Evolutionary conservation across 2,329 filamentous ascomycete species (phyloP), one percentile per base, ranked within the genome.

Genomic region (Fusarium concolor): DNA sequence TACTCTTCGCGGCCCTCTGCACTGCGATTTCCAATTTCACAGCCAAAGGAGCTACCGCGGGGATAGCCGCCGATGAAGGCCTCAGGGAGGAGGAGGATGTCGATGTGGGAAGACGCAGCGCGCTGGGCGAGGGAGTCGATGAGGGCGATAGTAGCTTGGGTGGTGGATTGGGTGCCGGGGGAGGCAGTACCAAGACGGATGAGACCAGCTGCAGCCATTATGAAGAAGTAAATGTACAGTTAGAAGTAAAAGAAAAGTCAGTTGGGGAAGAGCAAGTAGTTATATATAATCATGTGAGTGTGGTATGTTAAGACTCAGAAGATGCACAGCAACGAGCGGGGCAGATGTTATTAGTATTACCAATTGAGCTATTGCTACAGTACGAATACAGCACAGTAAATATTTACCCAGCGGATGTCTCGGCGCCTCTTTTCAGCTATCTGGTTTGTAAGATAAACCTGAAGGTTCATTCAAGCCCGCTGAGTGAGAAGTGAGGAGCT

Each of bases 11-110:
- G 87, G 6, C 94, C 94, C 47, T 84, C 82, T 4, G 85, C 82
- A 1, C 86, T 85, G 37, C 94, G 89, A 17, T 85, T 83, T 6
- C 94, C 94, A 8, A 97, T 84, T 3, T 87, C 85, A 45, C 89
- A 89, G 6, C 94, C 94, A 74, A 97, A 97, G 50, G 83, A 83
- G 65, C 90, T 90, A 18, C 91, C 93, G 12, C 94, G 90, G 18
- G 95, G 95, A 76, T 97, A 97, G 2, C 94, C 95, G 45, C 95
- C 95, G 3, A 97, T 85, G 76, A 93, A 97, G 22, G 94, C 94
- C 82, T 98, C 94, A 0, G 95, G 95, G 64, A 97, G 94, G 52
- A 97, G 88, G 28, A 97, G 84, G 49, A 97, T 84, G 76, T 96
- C 84, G 38, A 87, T 80, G 5, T 75, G 71, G 56, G 80, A 75